Evolutionary conservation across 2,329 filamentous ascomycete species (phyloP).

Genomic region (Cryphonectria naterciae): DNA sequence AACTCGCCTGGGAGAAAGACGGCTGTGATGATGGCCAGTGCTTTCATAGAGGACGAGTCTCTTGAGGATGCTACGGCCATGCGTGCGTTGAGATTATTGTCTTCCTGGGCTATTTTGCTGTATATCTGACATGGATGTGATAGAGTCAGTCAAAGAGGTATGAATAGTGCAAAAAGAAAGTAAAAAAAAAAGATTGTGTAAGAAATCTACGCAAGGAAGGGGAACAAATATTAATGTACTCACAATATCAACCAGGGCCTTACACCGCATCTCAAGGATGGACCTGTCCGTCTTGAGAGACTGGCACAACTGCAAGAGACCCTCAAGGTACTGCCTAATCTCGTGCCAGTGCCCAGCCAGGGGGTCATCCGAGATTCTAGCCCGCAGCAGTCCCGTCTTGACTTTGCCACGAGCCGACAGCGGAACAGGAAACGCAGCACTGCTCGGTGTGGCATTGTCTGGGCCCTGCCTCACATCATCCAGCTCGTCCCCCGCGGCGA

Average conservation of each 20-base stretch:
- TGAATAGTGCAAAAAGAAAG: too few species aligned
- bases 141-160: background rate
- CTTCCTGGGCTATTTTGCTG: conserved; percentile 54
- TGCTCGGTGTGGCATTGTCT: conserved; percentile 23
- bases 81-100: conserved; percentile 49
- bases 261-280: conserved; percentile 51
- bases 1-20: conserved; percentile 54
- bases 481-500: conserved; percentile 49
- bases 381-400: conserved; percentile 27
- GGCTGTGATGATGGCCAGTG: conserved; percentile 51
- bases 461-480: conserved; percentile 36
- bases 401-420: conserved; percentile 31
- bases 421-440: conserved; percentile 21
- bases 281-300: conserved; percentile 50
- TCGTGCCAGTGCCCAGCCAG: conserved; percentile 50
- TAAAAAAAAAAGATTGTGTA: too few species aligned
- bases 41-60: conserved; percentile 54
- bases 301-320: conserved; percentile 47
- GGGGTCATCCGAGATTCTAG: conserved; percentile 31
- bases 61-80: conserved; percentile 46
- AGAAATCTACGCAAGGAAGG: too few species aligned
- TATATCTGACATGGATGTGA: conserved; percentile 42
- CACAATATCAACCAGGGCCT: conserved; percentile 52
- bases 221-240: conserved; percentile 27
- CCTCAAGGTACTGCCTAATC: conserved; percentile 51